Evolutionary conservation across 1,284 basidiomycete genomes (phyloP).

Genomic region (Rhodotorula sp.): DNA sequence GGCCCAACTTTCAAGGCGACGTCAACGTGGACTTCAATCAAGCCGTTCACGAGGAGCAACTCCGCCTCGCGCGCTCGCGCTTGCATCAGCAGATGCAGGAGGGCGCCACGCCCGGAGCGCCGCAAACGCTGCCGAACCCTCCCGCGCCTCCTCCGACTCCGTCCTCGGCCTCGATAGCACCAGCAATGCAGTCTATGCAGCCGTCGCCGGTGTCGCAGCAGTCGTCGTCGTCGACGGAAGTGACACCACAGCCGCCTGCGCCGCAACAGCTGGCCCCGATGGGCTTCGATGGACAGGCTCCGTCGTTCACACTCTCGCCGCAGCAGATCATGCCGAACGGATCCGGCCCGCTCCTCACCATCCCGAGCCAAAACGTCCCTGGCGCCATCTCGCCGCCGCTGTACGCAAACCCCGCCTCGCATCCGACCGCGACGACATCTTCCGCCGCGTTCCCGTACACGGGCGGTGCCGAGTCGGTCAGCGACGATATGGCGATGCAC

Average conservation of each 20-base stretch:
- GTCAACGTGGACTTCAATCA: conserved; percentile 14
- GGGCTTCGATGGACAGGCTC: background rate
- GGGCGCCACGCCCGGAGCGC: conserved; percentile 6
- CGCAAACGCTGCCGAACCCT: conserved; percentile 18
- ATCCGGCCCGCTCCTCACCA: background rate
- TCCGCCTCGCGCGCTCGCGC: conserved; percentile 24
- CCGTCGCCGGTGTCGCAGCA: conserved; percentile 9
- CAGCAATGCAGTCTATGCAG: too few relatives aligned
- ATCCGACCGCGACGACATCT: background rate
- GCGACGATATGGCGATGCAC: conserved; percentile 4
- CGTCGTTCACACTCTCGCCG: background rate
- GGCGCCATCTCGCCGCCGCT: background rate
- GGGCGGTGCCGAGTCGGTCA: background rate
- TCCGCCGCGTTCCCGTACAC: background rate
- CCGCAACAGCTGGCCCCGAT: background rate
- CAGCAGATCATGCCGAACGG: background rate
- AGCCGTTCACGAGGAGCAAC: conserved; percentile 31
- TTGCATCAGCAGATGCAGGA: conserved; percentile 36
- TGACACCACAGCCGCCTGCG: background rate
- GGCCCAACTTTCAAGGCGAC: too few relatives aligned
- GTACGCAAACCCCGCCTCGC: background rate
- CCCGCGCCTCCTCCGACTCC: background rate
- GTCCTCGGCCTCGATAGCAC: background rate
- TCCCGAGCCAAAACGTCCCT: background rate
- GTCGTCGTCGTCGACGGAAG: background rate